These are phyloP conservation scores for Pythium chondricola DNA, from an alignment of 352 stramenopile genomes.

Conservation along the genomic window DNA sequence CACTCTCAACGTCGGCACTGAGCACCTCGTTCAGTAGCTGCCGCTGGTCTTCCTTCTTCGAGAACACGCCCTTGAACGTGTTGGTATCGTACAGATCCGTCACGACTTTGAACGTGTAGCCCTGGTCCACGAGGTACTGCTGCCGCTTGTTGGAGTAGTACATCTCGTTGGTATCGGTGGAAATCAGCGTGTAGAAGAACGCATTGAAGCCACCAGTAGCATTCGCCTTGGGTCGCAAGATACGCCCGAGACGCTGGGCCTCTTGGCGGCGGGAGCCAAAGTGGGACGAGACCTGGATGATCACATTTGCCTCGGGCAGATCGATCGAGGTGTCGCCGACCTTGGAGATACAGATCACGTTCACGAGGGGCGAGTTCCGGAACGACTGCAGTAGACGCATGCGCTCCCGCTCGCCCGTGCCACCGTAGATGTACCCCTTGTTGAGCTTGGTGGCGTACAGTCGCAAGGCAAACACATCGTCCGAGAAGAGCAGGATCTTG, in stretches of 20 bases:
- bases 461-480: constrained; percentile 96
- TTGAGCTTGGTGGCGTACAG: constrained; percentile 91
- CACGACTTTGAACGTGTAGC: constrained; percentile 99
- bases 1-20: constrained; percentile 73
- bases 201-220: constrained; percentile 97
- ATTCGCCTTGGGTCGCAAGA: constrained; percentile 96
- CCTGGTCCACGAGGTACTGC: constrained; percentile 99
- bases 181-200: constrained; percentile 99
- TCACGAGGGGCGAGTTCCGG: constrained; percentile 75
- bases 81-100: constrained; percentile 89
- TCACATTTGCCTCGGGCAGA: constrained; percentile 99
- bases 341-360: constrained; percentile 89
- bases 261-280: constrained; percentile 99
- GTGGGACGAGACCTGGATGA: constrained; percentile 98
- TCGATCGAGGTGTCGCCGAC: constrained; percentile 99
- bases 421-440: constrained; percentile 95
- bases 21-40: constrained; percentile 76
- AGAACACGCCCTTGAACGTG: constrained; percentile 76
- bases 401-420: constrained; percentile 91
- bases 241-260: constrained; percentile 98
- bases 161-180: constrained; percentile 99
- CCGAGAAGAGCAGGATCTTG: constrained; percentile 99
- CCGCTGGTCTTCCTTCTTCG: constrained; percentile 71
- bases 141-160: constrained; percentile 99
- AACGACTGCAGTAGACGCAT: constrained; percentile 86